Evolutionary conservation across 129 eudicot species (phyloP).

Genomic region (Pittosporum tobira): DNA sequence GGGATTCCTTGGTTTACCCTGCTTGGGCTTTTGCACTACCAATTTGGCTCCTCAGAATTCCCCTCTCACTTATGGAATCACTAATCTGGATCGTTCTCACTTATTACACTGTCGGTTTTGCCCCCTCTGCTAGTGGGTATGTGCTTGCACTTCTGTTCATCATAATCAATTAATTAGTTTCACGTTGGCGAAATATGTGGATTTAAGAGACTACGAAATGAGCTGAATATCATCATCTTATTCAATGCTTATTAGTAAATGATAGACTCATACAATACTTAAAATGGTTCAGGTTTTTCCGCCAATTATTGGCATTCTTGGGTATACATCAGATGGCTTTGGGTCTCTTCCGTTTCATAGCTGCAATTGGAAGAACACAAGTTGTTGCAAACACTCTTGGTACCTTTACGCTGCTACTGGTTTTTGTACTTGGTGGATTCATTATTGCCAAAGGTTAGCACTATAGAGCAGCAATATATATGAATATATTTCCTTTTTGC

Average conservation of each 20-base stretch:
- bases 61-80: slow-evolving; percentile 75
- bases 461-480: background rate
- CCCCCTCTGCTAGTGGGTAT: slow-evolving; percentile 74
- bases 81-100: slow-evolving; percentile 76
- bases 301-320: slow-evolving; percentile 67
- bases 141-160: slow-evolving; percentile 2
- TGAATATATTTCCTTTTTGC: background rate
- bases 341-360: slow-evolving; percentile 70
- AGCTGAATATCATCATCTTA: background rate
- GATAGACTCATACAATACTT: background rate
- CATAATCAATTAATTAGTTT: background rate
- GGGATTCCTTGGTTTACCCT: slow-evolving; percentile 73
- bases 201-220: slow-evolving; percentile 4
- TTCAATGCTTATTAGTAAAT: background rate
- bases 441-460: slow-evolving; percentile 77
- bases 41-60: slow-evolving; percentile 69
- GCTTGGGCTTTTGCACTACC: slow-evolving; percentile 95
- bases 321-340: slow-evolving; percentile 86
- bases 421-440: slow-evolving; percentile 80
- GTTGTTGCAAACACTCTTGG: slow-evolving; percentile 76
- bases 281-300: slow-evolving; percentile 50
- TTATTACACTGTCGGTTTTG: slow-evolving; percentile 79
- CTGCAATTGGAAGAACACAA: slow-evolving; percentile 83
- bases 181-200: background rate
- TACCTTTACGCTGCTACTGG: slow-evolving; percentile 56